Conservation (phyloP, 805 yeast species). For the Saccharomycopsis olivae region DNA sequence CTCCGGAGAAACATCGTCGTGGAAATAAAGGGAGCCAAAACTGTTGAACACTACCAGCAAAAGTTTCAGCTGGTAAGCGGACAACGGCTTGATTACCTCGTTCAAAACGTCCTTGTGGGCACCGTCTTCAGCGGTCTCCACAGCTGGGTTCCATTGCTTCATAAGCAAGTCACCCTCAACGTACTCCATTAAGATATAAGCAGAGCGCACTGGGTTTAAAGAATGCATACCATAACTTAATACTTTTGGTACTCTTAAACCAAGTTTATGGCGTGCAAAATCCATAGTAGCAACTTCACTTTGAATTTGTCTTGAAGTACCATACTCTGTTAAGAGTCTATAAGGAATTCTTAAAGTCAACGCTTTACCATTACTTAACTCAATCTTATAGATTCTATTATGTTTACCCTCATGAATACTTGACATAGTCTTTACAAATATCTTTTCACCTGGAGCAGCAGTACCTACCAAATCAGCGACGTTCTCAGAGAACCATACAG, state of each 20-base stretch:
- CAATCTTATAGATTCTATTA: constrained; percentile 73
- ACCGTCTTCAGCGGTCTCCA: constrained; percentile 40
- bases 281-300: constrained; percentile 94
- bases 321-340: constrained; percentile 53
- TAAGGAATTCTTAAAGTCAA: constrained; percentile 83
- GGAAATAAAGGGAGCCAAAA: constrained; percentile 77
- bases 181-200: constrained; percentile 74
- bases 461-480: constrained; percentile 35
- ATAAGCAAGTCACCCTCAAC: constrained; percentile 73
- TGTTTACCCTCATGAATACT: constrained; percentile 92
- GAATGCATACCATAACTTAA: constrained; percentile 51
- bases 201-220: constrained; percentile 55
- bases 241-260: constrained; percentile 63
- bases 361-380: constrained; percentile 47
- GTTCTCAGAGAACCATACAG: constrained; percentile 40
- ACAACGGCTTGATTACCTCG: constrained; percentile 59
- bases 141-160: constrained; percentile 85
- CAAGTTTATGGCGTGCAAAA: constrained; percentile 55
- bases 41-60: constrained; percentile 51
- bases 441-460: constrained; percentile 28
- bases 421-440: constrained; percentile 52
- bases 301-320: constrained; percentile 57
- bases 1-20: constrained; percentile 46
- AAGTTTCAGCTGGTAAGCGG: constrained; percentile 51
- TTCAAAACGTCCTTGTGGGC: constrained; percentile 39